These are phyloP conservation scores for Sphagnum contortum DNA, from an alignment of 225 moss, liverwort and hornwort genomes.

Conservation along the genomic window DNA sequence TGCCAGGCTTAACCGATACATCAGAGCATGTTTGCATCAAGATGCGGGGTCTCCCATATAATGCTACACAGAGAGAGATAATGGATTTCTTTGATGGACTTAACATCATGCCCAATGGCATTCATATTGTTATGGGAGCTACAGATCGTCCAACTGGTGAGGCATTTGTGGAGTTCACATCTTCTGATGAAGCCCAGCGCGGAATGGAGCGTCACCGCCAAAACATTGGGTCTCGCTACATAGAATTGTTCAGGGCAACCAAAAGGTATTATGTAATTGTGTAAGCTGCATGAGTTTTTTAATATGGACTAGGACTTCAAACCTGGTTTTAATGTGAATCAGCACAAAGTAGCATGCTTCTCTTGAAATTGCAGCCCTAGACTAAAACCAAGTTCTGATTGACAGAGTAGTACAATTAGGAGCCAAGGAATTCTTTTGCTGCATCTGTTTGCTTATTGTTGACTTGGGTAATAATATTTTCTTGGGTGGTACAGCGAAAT, in stretches of 20 bases:
- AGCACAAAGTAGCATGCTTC: too few relatives aligned
- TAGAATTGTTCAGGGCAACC: constrained; percentile 95
- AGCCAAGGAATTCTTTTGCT: too few relatives aligned
- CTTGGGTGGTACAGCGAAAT: constrained; percentile 57
- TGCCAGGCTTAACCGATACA: constrained; percentile 80
- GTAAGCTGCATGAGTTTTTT: too few relatives aligned
- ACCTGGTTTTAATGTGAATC: too few relatives aligned
- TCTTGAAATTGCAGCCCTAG: too few relatives aligned
- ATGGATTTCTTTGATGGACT: constrained; percentile 99
- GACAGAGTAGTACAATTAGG: too few relatives aligned
- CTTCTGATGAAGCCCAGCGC: constrained; percentile 92
- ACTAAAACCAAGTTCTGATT: too few relatives aligned
- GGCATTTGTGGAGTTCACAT: constrained; percentile 95
- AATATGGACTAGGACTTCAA: too few relatives aligned
- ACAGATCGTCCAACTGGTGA: constrained; percentile 99
- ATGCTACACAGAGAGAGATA: constrained; percentile 98
- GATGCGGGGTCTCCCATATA: constrained; percentile 99
- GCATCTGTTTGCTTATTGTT: too few relatives aligned
- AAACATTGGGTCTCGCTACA: constrained; percentile 97
- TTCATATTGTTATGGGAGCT: constrained; percentile 97
- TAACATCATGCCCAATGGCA: constrained; percentile 89
- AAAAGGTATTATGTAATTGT: too few relatives aligned
- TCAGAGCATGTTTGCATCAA: constrained; percentile 98
- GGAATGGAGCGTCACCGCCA: constrained; percentile 99
- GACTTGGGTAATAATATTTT: too few relatives aligned